Evolutionary conservation across 768 basidiomycete genomes (phyloP).

Genomic region (Amanita muscaria): DNA sequence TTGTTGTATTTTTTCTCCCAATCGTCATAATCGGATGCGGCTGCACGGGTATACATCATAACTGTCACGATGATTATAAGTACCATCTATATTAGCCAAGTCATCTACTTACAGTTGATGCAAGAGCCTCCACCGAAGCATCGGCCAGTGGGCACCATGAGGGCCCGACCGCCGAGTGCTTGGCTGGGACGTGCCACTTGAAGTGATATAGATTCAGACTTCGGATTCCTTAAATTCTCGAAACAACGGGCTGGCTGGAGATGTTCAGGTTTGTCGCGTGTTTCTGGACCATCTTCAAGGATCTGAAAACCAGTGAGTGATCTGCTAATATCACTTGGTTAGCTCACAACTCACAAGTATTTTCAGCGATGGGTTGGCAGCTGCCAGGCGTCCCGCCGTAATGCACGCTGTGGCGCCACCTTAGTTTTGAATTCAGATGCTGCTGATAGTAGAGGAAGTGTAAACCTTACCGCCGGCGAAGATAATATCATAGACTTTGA

Average conservation of each 20-base stretch:
- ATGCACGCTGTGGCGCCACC: slow-evolving; percentile 53
- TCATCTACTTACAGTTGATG: slow-evolving; percentile 44
- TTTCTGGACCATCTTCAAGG: slow-evolving; percentile 50
- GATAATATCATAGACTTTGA: slow-evolving; percentile 36
- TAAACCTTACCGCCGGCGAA: slow-evolving; percentile 43
- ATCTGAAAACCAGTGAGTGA: slow-evolving; percentile 21
- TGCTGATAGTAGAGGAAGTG: too few relatives aligned
- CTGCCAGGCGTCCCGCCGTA: slow-evolving; percentile 43
- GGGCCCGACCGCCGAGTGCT: slow-evolving; percentile 32
- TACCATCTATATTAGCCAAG: neutral
- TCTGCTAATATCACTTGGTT: neutral
- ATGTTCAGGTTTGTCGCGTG: slow-evolving; percentile 36
- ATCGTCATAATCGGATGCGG: slow-evolving; percentile 58
- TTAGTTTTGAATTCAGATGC: slow-evolving; percentile 9
- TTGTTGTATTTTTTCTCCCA: slow-evolving; percentile 47
- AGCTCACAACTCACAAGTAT: slow-evolving; percentile 34
- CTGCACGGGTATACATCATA: slow-evolving; percentile 48
- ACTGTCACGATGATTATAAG: slow-evolving; percentile 19
- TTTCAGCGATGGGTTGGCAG: slow-evolving; percentile 42
- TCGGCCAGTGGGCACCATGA: slow-evolving; percentile 36
- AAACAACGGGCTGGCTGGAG: slow-evolving; percentile 46
- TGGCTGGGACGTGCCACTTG: slow-evolving; percentile 36
- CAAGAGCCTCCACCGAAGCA: slow-evolving; percentile 55
- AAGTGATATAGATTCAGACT: slow-evolving; percentile 34
- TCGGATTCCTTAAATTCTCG: slow-evolving; percentile 27